Evolutionary conservation across 371 early-diverging fungal species (phyloP), one percentile per base, ranked within the genome.

Genomic region (Mucor velutinosus): DNA sequence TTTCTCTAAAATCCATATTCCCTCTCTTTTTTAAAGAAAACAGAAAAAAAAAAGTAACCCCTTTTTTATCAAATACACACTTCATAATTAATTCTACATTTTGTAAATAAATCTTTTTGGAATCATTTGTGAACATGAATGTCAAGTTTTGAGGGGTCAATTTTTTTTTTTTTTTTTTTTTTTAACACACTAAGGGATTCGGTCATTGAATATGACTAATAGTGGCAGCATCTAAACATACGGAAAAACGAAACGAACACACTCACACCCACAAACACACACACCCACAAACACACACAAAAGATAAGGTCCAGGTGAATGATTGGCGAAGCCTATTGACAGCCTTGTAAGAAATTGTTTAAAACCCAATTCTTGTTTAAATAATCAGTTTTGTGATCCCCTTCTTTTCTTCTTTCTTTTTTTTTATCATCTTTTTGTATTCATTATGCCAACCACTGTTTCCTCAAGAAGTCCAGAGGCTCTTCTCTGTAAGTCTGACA

Each of bases 391-490:
- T 53, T 53, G 53, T 27, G 53, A 53, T 53, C 53, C 57, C 51
- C 30, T 49, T 62, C 30, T 62, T 62, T 60, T 33, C 1, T 33
- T 19, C 33, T 39, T 63, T 25, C 10, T n/a, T 27, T 39, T 53
- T 27, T 37, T 14, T 12, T 19, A 37, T 41, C 10, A 53, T 63
- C 53, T 37, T 33, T 14, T 3, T 58, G 32, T 56, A 25, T 33
- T 56, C 17, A 30, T 27, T 32, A 73, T 76, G 65, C 66, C 67
- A 27, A 51, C 81, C 14, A 78, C 80, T 21, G 82, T 82, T 37
- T 82, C 67, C 51, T 79, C 82, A 32, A 66, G 75, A 70, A 82
- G 82, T 57, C 82, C 82, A 45, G 80, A 82, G 62, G 82, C 82
- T 7, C 69, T 82, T 45, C 60, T 80, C 49, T 82, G 82, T 79